Conservation (phyloP, 768 basidiomycete genomes). For the Leccinum uliginosum region DNA sequence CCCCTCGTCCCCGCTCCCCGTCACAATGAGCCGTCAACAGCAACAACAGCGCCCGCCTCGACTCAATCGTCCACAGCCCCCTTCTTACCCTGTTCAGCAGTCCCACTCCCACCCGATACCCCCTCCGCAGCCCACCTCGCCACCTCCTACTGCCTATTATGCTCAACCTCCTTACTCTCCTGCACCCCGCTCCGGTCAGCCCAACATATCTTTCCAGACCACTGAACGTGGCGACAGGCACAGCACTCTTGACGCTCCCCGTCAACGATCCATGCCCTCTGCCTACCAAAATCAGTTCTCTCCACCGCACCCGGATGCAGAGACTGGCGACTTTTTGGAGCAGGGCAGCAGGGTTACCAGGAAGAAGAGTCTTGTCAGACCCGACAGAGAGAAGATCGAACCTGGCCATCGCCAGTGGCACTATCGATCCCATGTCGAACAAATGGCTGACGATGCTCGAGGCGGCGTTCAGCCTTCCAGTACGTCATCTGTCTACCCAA, state of each 20-base stretch:
- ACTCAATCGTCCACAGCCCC: conserved; percentile 31
- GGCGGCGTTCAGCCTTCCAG: conserved; percentile 79
- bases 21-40: conserved; percentile 38
- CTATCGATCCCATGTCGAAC: conserved; percentile 83
- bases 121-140: conserved; percentile 18
- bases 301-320: conserved; percentile 34
- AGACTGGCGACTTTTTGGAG: conserved; percentile 37
- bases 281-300: conserved; percentile 44
- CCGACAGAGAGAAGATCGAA: conserved; percentile 95
- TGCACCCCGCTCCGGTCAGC: conserved; percentile 20
- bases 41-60: conserved; percentile 35
- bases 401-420: conserved; percentile 93
- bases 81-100: conserved; percentile 34
- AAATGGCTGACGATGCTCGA: conserved; percentile 65
- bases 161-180: conserved; percentile 14
- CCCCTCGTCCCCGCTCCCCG: background rate
- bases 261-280: conserved; percentile 42
- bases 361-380: conserved; percentile 89
- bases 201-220: conserved; percentile 65
- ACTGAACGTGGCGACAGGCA: conserved; percentile 67
- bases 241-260: conserved; percentile 50
- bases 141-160: conserved; percentile 13
- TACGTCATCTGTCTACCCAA: conserved; percentile 39
- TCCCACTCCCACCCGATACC: conserved; percentile 16
- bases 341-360: conserved; percentile 54